Evolutionary conservation across 495 filamentous ascomycete species (phyloP).

Genomic region (Penicillium longicatenatum): DNA sequence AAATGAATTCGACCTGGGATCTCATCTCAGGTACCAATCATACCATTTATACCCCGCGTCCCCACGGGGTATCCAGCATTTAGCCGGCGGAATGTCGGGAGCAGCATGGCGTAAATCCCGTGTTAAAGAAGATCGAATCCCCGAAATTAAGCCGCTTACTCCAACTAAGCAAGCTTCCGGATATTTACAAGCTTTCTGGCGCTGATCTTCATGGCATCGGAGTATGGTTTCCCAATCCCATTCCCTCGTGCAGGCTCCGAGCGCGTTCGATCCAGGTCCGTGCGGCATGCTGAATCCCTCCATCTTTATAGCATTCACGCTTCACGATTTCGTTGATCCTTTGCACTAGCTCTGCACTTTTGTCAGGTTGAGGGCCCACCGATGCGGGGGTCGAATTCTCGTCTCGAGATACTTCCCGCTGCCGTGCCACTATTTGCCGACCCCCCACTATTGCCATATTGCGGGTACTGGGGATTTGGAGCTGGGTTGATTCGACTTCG

Average conservation of each 20-base stretch:
- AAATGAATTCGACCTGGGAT: not conserved
- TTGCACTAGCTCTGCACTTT: conserved; percentile 7
- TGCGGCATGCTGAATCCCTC: conserved; percentile 37
- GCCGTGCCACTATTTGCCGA: conserved; percentile 17
- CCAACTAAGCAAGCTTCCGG: not conserved
- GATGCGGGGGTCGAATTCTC: not conserved
- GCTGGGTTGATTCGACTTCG: conserved; percentile 72
- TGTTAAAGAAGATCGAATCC: conserved; percentile 2
- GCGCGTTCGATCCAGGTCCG: conserved; percentile 50
- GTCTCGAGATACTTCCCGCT: conserved; percentile 16
- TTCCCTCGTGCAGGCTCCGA: conserved; percentile 30
- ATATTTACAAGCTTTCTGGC: conserved; percentile 1
- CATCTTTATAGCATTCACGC: conserved; percentile 44
- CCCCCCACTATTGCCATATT: conserved; percentile 80
- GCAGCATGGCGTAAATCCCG: conserved; percentile 2
- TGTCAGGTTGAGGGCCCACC: not conserved
- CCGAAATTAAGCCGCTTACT: conserved; percentile 15
- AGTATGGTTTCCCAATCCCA: conserved; percentile 7
- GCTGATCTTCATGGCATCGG: conserved; percentile 10
- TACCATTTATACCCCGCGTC: conserved; percentile 14
- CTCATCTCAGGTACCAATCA: not conserved
- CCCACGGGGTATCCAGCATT: conserved; percentile 5
- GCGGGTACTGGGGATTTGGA: conserved; percentile 87
- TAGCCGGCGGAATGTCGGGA: conserved; percentile 5
- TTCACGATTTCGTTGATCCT: conserved; percentile 36